Percentiles rank a stretch among this genome's conserved stretches.
Evolutionary conservation across 768 basidiomycete genomes (phyloP).

Genomic region (Psilocybe azurescens): DNA sequence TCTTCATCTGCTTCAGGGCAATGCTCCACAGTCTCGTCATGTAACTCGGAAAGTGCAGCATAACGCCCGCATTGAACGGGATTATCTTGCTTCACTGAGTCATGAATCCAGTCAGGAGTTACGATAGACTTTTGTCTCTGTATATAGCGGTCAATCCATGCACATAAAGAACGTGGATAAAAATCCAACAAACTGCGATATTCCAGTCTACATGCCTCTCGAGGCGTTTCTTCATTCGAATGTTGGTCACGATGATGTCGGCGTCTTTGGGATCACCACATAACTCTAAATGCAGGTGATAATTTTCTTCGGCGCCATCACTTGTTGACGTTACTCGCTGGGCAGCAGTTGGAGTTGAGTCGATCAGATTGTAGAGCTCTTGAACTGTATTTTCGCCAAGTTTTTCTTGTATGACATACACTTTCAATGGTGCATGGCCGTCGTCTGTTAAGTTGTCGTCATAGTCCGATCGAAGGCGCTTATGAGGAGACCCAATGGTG

Average conservation of each 20-base stretch:
- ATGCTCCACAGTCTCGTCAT: conserved; percentile 47
- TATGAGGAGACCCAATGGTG: conserved; percentile 1
- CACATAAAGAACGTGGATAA: conserved; percentile 1
- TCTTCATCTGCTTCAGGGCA: conserved; percentile 42
- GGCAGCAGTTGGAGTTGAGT: neutral
- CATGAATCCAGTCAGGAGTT: conserved; percentile 71
- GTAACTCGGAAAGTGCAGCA: conserved; percentile 57
- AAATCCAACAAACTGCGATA: conserved; percentile 55
- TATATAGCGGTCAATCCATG: conserved; percentile 7
- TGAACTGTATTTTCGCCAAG: conserved; percentile 35
- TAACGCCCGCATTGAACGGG: conserved; percentile 59
- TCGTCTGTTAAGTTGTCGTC: neutral
- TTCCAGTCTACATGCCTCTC: conserved; percentile 74
- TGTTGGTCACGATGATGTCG: conserved; percentile 68
- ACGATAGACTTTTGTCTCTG: conserved; percentile 73
- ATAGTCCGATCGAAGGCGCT: conserved; percentile 14
- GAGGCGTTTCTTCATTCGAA: conserved; percentile 69
- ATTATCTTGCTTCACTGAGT: conserved; percentile 52
- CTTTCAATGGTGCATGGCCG: conserved; percentile 22
- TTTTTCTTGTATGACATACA: conserved; percentile 46
- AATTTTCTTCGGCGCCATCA: neutral
- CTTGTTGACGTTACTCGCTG: neutral
- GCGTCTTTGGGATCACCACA: conserved; percentile 51
- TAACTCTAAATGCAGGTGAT: conserved; percentile 32
- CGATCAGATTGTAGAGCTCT: conserved; percentile 38